Conservation (phyloP, 2,329 filamentous ascomycete species). For the Colletotrichum viniferum region DNA sequence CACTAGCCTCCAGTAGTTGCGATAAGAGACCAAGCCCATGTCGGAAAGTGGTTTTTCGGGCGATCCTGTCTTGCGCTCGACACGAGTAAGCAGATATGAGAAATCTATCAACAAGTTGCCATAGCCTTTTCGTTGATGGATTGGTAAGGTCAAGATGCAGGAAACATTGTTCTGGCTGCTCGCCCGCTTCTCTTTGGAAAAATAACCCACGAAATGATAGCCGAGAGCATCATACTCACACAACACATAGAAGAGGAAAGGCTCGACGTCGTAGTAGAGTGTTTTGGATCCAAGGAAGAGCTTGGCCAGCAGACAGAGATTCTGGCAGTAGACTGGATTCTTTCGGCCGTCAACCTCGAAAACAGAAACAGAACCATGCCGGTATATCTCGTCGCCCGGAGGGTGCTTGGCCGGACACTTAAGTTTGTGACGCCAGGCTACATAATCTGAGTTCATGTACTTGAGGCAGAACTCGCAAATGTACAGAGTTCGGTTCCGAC, state of each 20-base stretch:
- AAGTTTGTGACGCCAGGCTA: conserved; percentile 95
- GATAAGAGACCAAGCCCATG: conserved; percentile 96
- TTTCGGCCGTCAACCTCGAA: conserved; percentile 98
- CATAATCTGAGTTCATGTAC: conserved; percentile 99
- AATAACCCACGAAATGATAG: conserved; percentile 98
- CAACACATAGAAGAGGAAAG: conserved; percentile 96
- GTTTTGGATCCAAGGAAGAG: conserved; percentile 99
- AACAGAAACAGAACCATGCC: conserved; percentile 87
- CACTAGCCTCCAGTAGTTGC: conserved; percentile 94
- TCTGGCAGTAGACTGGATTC: conserved; percentile 98
- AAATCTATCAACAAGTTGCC: conserved; percentile 98
- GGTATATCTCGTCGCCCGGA: conserved; percentile 96
- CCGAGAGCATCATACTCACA: conserved; percentile 91
- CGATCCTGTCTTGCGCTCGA: conserved; percentile 92
- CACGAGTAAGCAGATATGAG: conserved; percentile 92
- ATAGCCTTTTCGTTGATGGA: conserved; percentile 96
- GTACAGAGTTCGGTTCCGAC: conserved; percentile 93
- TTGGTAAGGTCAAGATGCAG: conserved; percentile 93
- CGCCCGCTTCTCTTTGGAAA: conserved; percentile 96
- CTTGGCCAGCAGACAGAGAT: conserved; percentile 93
- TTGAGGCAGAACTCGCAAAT: conserved; percentile 99
- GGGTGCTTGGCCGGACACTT: conserved; percentile 98
- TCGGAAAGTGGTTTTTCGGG: conserved; percentile 97
- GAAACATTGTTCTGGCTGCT: conserved; percentile 97
- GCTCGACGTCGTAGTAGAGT: conserved; percentile 96